phyloP scores from a whole-genome alignment of 2,329 filamentous ascomycete species.

The Fusarium tricinctum region DNA sequence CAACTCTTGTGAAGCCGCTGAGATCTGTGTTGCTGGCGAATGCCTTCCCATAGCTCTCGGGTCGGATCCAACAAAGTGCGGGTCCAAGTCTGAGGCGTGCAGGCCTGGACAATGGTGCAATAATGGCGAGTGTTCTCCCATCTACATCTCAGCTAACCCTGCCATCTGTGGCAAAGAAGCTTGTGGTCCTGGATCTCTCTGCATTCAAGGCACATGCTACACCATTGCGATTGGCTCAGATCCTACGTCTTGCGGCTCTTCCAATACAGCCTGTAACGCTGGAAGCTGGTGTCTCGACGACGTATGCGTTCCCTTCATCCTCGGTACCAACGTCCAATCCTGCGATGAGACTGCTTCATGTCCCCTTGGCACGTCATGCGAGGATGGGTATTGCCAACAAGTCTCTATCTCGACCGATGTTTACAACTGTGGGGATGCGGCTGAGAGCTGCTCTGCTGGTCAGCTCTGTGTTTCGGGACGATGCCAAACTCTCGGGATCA shows the following conservation, averaged over 20 bases:
- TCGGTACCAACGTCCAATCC: constrained; percentile 34
- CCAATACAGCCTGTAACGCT: constrained; percentile 22
- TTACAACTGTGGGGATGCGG: constrained; percentile 22
- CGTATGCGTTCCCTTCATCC: constrained; percentile 30
- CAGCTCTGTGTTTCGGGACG: constrained; percentile 31
- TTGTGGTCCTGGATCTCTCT: constrained; percentile 30
- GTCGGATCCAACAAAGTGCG: constrained; percentile 10
- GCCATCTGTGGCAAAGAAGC: constrained; percentile 12
- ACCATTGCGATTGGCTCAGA: constrained; percentile 32
- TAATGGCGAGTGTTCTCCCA: constrained; percentile 22
- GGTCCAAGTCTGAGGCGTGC: constrained; percentile 1
- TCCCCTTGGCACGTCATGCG: constrained; percentile 18
- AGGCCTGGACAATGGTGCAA: constrained; percentile 33
- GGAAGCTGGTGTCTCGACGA: constrained; percentile 42
- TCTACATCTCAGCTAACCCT: constrained; percentile 32
- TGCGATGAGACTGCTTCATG: constrained; percentile 26
- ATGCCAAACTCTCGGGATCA: constrained; percentile 21
- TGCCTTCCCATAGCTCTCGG: constrained; percentile 25
- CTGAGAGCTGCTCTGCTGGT: constrained; percentile 23
- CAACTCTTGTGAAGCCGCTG: constrained; percentile 26
- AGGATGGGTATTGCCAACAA: constrained; percentile 28
- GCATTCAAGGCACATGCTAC: constrained; percentile 32
- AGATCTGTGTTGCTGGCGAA: constrained; percentile 30
- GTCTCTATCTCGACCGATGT: constrained; percentile 27
- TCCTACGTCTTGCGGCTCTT: constrained; percentile 21